Conservation (phyloP, 106 monocot species). For the Chionographis japonica region DNA sequence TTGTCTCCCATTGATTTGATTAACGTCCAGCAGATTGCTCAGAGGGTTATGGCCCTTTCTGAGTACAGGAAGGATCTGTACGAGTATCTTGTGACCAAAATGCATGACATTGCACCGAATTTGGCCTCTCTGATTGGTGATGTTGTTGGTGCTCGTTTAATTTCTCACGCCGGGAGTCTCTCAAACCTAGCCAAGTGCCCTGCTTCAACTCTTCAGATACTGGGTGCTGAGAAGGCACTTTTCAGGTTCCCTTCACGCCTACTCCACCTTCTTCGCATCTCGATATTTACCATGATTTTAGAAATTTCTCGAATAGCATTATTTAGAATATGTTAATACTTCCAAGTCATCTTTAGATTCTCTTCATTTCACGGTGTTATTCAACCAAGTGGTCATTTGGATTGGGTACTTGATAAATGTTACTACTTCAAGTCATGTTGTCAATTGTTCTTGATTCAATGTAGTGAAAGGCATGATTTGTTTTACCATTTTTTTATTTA, state of each 20-base stretch:
- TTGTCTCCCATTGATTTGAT: conserved; percentile 84
- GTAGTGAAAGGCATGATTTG: too few relatives aligned
- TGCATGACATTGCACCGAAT: conserved; percentile 94
- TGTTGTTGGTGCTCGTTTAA: conserved; percentile 85
- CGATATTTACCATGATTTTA: too few relatives aligned
- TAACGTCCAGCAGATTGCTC: conserved; percentile 81
- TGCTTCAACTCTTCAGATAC: conserved; percentile 89
- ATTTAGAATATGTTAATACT: background rate
- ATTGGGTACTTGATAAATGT: too few relatives aligned
- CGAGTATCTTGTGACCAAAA: conserved; percentile 86
- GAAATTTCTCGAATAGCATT: background rate
- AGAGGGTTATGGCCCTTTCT: conserved; percentile 71
- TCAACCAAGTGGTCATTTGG: too few relatives aligned
- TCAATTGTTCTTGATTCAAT: too few relatives aligned
- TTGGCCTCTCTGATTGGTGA: conserved; percentile 88
- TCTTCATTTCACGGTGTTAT: background rate
- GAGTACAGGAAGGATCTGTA: conserved; percentile 82
- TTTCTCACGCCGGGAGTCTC: conserved; percentile 95
- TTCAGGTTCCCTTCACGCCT: conserved; percentile 54
- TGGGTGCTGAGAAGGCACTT: conserved; percentile 97
- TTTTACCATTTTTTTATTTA: too few relatives aligned
- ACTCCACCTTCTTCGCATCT: too few relatives aligned
- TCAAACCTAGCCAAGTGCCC: conserved; percentile 89
- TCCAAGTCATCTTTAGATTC: background rate
- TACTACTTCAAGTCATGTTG: too few relatives aligned